Percentiles rank a stretch among this genome's conserved stretches.
Conservation (phyloP, 208 protist genomes). For the Phytomonas sp. region DNA sequence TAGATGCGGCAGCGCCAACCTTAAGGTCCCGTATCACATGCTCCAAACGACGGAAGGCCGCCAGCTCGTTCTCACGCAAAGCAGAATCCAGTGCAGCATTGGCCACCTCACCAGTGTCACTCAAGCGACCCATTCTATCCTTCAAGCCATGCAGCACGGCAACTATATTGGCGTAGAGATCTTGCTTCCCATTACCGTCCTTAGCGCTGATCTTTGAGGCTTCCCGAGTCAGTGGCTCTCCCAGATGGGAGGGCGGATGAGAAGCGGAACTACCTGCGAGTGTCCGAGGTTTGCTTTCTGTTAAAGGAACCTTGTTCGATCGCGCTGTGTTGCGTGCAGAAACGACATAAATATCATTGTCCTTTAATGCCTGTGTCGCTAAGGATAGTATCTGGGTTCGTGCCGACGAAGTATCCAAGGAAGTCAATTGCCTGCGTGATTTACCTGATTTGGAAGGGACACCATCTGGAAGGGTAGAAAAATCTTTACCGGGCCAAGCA, state of each 20-base stretch:
- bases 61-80: slow-evolving; percentile 12
- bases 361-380: not conserved
- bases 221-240: not conserved
- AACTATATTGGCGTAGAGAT: not conserved
- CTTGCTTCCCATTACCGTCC: not conserved
- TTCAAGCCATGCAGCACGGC: not conserved
- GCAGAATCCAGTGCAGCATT: slow-evolving; percentile 4
- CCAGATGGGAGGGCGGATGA: not conserved
- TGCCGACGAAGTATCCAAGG: not conserved
- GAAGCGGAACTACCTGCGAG: not conserved
- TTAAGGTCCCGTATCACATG: slow-evolving; percentile 15
- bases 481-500: not conserved
- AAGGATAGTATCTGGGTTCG: not conserved
- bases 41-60: slow-evolving; percentile 22
- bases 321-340: not conserved
- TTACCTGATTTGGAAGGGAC: not conserved
- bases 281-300: not conserved
- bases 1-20: not conserved
- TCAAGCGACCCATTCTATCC: not conserved
- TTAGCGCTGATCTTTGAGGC: not conserved
- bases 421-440: not conserved
- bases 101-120: not conserved
- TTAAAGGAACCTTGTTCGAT: not conserved
- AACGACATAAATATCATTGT: not conserved
- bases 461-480: not conserved